Percentiles rank a stretch among this genome's conserved stretches.
phyloP scores from a whole-genome alignment of 148 eudicot species.

The Vaccinium darrowii region DNA sequence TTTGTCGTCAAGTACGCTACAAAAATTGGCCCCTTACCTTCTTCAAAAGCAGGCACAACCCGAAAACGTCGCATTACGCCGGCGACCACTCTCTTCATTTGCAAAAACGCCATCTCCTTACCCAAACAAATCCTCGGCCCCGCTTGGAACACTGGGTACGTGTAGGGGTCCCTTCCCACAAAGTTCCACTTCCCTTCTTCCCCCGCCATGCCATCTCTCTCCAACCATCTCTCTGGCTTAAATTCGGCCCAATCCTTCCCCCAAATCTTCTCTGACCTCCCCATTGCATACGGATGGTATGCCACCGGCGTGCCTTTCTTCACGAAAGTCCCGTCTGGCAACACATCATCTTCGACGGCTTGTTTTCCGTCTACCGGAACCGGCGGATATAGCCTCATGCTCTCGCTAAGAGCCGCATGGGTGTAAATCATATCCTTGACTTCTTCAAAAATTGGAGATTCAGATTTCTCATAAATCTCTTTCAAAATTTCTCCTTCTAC shows the following conservation, averaged over 20 bases:
- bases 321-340: slow-evolving; percentile 25
- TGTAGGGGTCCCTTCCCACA: slow-evolving; percentile 16
- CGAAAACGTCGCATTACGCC: slow-evolving; percentile 20
- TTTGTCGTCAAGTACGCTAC: slow-evolving; percentile 22
- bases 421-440: slow-evolving; percentile 15
- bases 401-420: slow-evolving; percentile 18
- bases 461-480: slow-evolving; percentile 20
- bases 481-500: slow-evolving; percentile 15
- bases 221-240: slow-evolving; percentile 24
- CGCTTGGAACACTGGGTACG: slow-evolving; percentile 30
- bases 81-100: slow-evolving; percentile 31
- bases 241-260: slow-evolving; percentile 28
- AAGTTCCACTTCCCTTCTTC: slow-evolving; percentile 9
- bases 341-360: slow-evolving; percentile 16
- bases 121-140: slow-evolving; percentile 35
- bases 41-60: slow-evolving; percentile 16
- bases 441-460: slow-evolving; percentile 5
- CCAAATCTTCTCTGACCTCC: slow-evolving; percentile 34
- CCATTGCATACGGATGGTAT: slow-evolving; percentile 29
- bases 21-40: slow-evolving; percentile 19
- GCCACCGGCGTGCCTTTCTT: slow-evolving; percentile 19
- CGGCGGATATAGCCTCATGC: slow-evolving; percentile 25
- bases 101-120: slow-evolving; percentile 36
- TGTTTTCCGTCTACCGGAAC: slow-evolving; percentile 14
- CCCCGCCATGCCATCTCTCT: neutral